Evolutionary conservation across 352 stramenopile genomes (phyloP).

Genomic region (Globisporangium recalcitrans): DNA sequence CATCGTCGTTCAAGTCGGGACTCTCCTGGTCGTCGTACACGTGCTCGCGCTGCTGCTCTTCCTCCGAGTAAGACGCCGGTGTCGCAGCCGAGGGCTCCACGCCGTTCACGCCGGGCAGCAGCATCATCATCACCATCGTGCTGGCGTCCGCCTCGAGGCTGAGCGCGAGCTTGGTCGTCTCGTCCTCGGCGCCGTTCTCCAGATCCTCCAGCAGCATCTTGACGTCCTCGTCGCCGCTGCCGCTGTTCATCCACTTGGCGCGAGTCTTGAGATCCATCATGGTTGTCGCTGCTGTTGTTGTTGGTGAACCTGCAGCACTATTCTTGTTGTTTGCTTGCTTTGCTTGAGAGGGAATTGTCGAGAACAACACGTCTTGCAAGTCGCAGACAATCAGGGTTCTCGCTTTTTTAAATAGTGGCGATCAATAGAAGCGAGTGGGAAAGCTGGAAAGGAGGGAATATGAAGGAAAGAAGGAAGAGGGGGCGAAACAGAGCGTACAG

Average conservation of each 20-base stretch:
- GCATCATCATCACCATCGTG: conserved; percentile 16
- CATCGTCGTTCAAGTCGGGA: conserved; percentile 13
- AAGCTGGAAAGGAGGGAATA: neutral
- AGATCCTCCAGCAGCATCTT: conserved; percentile 13
- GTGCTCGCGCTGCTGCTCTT: conserved; percentile 17
- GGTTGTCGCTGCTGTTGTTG: neutral
- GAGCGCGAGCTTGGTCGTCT: conserved; percentile 3
- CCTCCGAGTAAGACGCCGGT: conserved; percentile 8
- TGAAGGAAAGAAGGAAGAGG: neutral
- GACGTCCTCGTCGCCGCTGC: conserved; percentile 5
- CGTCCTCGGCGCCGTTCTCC: neutral
- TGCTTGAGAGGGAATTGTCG: neutral
- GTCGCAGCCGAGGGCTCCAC: neutral
- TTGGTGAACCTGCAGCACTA: neutral
- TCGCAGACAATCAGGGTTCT: neutral
- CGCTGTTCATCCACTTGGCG: neutral
- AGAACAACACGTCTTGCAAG: conserved; percentile 1
- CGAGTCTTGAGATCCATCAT: conserved; percentile 13
- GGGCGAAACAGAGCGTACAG: neutral
- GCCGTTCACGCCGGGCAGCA: conserved; percentile 6
- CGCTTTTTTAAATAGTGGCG: conserved; percentile 1
- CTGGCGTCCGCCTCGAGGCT: conserved; percentile 16
- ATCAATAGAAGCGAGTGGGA: neutral
- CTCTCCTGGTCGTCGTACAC: conserved; percentile 10
- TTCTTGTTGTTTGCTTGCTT: neutral